Percentiles rank a stretch among this genome's conserved stretches.
Conservation (phyloP, 1,139 yeast species). For the Hemisphaericaspora lyxosophila region DNA sequence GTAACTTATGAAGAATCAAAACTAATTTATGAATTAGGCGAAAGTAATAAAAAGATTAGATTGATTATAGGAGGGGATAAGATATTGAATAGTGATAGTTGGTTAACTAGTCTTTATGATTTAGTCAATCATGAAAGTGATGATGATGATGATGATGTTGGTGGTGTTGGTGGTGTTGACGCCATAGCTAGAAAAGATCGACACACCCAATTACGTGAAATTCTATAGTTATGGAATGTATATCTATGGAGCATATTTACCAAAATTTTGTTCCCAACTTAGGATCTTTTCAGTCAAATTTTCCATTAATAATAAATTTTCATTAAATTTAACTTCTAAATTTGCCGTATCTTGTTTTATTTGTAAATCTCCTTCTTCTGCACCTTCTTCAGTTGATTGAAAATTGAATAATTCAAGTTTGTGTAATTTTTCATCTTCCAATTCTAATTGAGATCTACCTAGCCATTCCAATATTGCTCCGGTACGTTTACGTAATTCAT, state of each 20-base stretch:
- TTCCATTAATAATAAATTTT: constrained; percentile 67
- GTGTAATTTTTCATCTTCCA: constrained; percentile 65
- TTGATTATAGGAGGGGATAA: constrained; percentile 71
- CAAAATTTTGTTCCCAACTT: constrained; percentile 76
- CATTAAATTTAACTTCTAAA: constrained; percentile 50
- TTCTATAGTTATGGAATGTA: constrained; percentile 15
- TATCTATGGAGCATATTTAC: constrained; percentile 47
- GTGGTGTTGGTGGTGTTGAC: background rate
- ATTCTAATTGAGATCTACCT: constrained; percentile 78
- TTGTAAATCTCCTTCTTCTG: constrained; percentile 18
- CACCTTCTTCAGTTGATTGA: constrained; percentile 15
- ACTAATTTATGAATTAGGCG: constrained; percentile 69
- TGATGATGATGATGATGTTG: constrained; percentile 5
- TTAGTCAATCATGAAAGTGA: constrained; percentile 22
- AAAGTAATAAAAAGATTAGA: constrained; percentile 47
- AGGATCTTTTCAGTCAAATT: constrained; percentile 64
- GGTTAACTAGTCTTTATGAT: constrained; percentile 36
- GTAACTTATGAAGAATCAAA: constrained; percentile 91
- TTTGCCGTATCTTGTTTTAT: constrained; percentile 27
- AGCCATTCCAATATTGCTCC: constrained; percentile 90
- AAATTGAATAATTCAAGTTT: constrained; percentile 49
- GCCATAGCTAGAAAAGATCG: constrained; percentile 12
- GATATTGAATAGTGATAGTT: constrained; percentile 58
- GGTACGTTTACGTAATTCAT: constrained; percentile 83
- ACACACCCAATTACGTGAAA: constrained; percentile 26